These are phyloP conservation scores for Saccharomycopsis schoenii DNA, from an alignment of 805 yeast genomes.

Conservation along the genomic window DNA sequence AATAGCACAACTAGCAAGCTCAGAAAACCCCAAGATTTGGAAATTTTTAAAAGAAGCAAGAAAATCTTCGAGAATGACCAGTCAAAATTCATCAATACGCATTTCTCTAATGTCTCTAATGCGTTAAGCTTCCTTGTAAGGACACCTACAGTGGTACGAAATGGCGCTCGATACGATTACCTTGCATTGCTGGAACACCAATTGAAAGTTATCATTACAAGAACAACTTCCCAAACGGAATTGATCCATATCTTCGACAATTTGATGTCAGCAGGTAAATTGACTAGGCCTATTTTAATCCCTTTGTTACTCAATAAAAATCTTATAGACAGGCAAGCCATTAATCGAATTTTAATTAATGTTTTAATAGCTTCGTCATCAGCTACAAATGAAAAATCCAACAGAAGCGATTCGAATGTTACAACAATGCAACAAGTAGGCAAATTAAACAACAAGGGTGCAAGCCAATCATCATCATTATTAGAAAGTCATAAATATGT, in stretches of 20 bases:
- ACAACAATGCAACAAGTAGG: too few relatives aligned
- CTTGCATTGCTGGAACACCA: background rate
- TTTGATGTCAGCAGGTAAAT: background rate
- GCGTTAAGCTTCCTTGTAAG: constrained; percentile 1
- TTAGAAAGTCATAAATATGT: background rate
- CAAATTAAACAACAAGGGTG: too few relatives aligned
- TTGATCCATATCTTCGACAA: constrained; percentile 8
- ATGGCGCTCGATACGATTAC: constrained; percentile 1
- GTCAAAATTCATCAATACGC: constrained; percentile 5
- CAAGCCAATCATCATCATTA: background rate
- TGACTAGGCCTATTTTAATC: constrained; percentile 4
- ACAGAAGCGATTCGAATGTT: too few relatives aligned
- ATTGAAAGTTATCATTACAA: constrained; percentile 4
- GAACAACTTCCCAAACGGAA: constrained; percentile 11
- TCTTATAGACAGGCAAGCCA: constrained; percentile 4
- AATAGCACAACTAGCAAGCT: background rate
- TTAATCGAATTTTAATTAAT: constrained; percentile 8
- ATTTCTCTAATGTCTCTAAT: constrained; percentile 5
- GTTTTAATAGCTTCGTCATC: background rate
- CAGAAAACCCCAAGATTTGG: background rate
- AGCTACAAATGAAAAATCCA: background rate
- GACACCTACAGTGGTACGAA: background rate
- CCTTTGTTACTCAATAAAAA: constrained; percentile 7
- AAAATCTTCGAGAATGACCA: constrained; percentile 2
- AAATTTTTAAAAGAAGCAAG: background rate